phyloP scores from a whole-genome alignment of 352 stramenopile genomes.

The Globisporangium solare region DNA sequence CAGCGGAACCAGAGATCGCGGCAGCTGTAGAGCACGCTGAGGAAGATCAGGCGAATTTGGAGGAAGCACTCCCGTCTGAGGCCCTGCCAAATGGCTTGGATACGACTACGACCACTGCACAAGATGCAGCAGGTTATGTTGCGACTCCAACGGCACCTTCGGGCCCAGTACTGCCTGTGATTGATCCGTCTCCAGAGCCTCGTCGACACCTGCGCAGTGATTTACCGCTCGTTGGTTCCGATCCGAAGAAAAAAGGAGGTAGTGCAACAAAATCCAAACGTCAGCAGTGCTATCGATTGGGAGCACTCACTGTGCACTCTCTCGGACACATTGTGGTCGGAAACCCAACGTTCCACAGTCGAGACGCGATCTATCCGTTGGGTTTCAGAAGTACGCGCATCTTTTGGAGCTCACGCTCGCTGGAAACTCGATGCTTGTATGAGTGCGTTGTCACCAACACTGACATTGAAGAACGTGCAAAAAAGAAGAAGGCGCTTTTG shows the following conservation, averaged over 20 bases:
- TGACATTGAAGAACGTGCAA: constrained; percentile 51
- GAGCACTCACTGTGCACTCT: constrained; percentile 76
- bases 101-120: neutral
- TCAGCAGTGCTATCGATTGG: constrained; percentile 61
- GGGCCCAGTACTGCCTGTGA: constrained; percentile 32
- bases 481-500: constrained; percentile 3
- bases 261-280: constrained; percentile 40
- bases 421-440: constrained; percentile 83
- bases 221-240: constrained; percentile 26
- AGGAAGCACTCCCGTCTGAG: neutral
- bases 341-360: constrained; percentile 82
- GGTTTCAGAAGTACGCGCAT: constrained; percentile 90
- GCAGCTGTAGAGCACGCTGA: neutral
- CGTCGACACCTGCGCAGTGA: constrained; percentile 42
- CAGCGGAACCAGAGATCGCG: neutral
- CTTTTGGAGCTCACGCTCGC: constrained; percentile 82
- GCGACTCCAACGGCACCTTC: neutral
- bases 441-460: constrained; percentile 86
- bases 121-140: neutral
- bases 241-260: constrained; percentile 63
- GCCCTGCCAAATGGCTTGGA: neutral
- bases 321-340: constrained; percentile 75
- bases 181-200: constrained; percentile 39
- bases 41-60: neutral
- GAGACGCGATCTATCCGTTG: constrained; percentile 83